phyloP scores from a whole-genome alignment of 257 asterid species.

The Nicotiana attenuata region DNA sequence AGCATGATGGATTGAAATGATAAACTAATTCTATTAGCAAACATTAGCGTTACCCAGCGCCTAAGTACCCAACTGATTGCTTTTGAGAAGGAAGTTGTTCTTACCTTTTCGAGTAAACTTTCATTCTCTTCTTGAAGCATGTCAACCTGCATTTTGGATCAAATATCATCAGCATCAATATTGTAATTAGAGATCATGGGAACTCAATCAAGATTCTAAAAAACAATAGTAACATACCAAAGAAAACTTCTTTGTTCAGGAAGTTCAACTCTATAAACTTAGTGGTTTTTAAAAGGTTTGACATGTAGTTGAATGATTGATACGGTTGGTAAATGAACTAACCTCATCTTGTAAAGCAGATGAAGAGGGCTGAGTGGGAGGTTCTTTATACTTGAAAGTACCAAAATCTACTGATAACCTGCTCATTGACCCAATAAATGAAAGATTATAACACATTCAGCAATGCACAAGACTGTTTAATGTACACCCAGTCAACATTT shows the following conservation, averaged over 20 bases:
- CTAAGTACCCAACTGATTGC: background rate
- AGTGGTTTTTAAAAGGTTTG: background rate
- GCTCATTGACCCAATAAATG: conserved; percentile 16
- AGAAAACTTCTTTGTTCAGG: background rate
- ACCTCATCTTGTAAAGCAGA: conserved; percentile 99
- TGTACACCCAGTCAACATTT: background rate
- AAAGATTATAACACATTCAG: background rate
- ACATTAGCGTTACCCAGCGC: background rate
- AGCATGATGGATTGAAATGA: conserved; percentile 15
- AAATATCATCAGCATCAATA: conserved; percentile 17
- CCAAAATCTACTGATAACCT: conserved; percentile 91
- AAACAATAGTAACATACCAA: background rate
- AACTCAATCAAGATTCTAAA: background rate
- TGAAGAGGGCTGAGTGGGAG: conserved; percentile 45
- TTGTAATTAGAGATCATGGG: background rate
- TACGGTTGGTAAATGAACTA: background rate
- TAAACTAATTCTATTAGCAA: background rate
- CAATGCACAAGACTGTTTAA: background rate
- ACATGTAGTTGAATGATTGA: background rate
- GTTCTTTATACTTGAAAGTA: conserved; percentile 73
- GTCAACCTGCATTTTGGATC: conserved; percentile 65
- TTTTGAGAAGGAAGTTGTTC: conserved; percentile 17
- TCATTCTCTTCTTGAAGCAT: conserved; percentile 99
- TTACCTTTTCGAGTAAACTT: conserved; percentile 79
- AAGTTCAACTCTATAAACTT: background rate